These are phyloP conservation scores for Malassezia sp. DNA, from an alignment of 1,284 basidiomycete genomes.

Conservation along the genomic window DNA sequence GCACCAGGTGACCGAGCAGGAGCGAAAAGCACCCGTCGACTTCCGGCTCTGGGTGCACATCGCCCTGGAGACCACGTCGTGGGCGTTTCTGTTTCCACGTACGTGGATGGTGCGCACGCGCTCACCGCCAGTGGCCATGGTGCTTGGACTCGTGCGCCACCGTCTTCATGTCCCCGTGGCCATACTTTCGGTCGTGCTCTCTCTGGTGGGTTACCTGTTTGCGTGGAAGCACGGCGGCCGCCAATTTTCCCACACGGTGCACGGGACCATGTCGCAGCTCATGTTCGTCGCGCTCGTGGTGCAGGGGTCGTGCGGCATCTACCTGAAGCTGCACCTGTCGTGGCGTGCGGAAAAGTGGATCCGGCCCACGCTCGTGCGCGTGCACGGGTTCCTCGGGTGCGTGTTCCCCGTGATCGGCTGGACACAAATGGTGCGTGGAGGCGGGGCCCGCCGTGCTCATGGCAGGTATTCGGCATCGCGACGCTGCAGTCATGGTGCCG, in stretches of 20 bases:
- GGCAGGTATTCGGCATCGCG: constrained; percentile 23
- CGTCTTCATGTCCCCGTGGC: constrained; percentile 41
- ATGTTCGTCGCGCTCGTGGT: constrained; percentile 31
- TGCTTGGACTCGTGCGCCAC: constrained; percentile 41
- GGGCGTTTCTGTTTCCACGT: constrained; percentile 36
- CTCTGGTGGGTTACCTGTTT: constrained; percentile 36
- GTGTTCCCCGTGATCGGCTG: constrained; percentile 72
- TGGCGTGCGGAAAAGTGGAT: constrained; percentile 56
- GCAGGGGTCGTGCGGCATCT: constrained; percentile 68
- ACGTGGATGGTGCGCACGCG: background rate
- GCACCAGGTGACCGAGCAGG: constrained; percentile 18
- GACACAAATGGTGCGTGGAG: constrained; percentile 47
- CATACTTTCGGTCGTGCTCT: constrained; percentile 24
- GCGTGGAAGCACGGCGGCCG: constrained; percentile 37
- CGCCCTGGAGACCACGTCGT: constrained; percentile 27
- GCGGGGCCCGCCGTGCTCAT: background rate
- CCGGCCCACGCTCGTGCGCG: constrained; percentile 61
- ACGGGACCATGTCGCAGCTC: constrained; percentile 35
- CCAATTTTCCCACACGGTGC: constrained; percentile 37
- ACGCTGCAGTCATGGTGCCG: constrained; percentile 51
- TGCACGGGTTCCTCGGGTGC: constrained; percentile 74
- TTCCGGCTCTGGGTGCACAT: constrained; percentile 42
- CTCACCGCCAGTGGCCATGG: constrained; percentile 26
- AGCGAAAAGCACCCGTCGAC: constrained; percentile 35
- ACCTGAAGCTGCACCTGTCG: constrained; percentile 83